These are phyloP conservation scores for Tolypocladium capitatum DNA, from an alignment of 2,329 filamentous ascomycete species.

Conservation along the genomic window DNA sequence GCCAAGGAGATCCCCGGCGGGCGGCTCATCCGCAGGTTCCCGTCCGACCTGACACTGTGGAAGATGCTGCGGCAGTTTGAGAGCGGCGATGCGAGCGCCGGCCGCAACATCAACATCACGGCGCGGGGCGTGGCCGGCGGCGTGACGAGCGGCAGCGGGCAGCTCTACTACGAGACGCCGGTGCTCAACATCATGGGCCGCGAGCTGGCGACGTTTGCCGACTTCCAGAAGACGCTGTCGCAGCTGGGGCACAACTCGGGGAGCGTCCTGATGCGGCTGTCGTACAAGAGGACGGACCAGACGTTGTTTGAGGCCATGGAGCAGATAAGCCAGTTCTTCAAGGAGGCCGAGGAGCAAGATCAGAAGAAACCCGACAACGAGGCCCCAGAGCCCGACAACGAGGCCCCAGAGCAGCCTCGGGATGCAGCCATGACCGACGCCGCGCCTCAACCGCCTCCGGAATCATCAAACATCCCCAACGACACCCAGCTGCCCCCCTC, in stretches of 20 bases:
- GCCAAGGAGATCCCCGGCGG: constrained; percentile 47
- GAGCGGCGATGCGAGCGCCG: constrained; percentile 50
- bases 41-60: constrained; percentile 82
- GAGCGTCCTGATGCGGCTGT: constrained; percentile 63
- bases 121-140: constrained; percentile 61
- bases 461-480: not conserved
- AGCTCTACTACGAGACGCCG: constrained; percentile 79
- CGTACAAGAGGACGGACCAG: constrained; percentile 61
- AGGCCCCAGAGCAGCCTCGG: constrained; percentile 3
- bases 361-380: constrained; percentile 4
- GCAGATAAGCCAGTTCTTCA: constrained; percentile 68
- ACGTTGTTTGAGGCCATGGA: constrained; percentile 77
- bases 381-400: constrained; percentile 5
- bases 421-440: constrained; percentile 13
- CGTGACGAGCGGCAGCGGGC: constrained; percentile 44
- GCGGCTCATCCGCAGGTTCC: constrained; percentile 70
- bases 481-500: not conserved
- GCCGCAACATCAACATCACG: constrained; percentile 64
- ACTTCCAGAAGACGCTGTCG: constrained; percentile 78
- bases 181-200: constrained; percentile 73
- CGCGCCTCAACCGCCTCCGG: constrained; percentile 2
- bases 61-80: constrained; percentile 83
- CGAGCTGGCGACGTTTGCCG: constrained; percentile 61
- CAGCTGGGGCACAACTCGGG: constrained; percentile 82
- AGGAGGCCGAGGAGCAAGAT: constrained; percentile 25